Conservation (phyloP, 192 early-diverging fungal species). For the Backusella circina region DNA sequence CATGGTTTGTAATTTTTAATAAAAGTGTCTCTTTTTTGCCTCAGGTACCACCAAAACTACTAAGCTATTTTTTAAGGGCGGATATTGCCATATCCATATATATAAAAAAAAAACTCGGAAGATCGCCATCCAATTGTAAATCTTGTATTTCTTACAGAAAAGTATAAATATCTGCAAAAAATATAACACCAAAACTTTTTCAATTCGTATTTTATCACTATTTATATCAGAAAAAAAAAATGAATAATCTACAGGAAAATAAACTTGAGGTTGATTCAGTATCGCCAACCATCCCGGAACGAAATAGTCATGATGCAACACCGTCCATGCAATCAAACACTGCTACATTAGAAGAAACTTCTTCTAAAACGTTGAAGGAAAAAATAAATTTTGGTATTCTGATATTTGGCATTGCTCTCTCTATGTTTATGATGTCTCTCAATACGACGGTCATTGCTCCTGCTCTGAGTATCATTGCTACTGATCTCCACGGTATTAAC, state of each 20-base stretch:
- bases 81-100: not conserved
- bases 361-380: not conserved
- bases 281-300: not conserved
- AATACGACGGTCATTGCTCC: slow-evolving; percentile 33
- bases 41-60: no score
- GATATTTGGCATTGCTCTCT: slow-evolving; percentile 14
- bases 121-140: no score
- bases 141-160: not conserved
- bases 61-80: no score
- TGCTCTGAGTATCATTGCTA: slow-evolving; percentile 28
- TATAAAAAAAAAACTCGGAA: not conserved
- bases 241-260: not conserved
- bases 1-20: no score
- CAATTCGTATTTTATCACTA: no score
- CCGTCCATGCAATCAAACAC: not conserved
- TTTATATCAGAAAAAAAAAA: not conserved
- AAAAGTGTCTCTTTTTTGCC: no score
- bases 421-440: slow-evolving; percentile 32
- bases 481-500: slow-evolving; percentile 12
- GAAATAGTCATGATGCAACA: no score
- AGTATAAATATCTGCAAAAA: not conserved
- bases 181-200: not conserved
- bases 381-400: not conserved
- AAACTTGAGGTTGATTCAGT: not conserved
- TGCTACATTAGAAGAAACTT: not conserved